phyloP scores from a whole-genome alignment of 345 rosid genomes.

The Sisymbrium irio region DNA sequence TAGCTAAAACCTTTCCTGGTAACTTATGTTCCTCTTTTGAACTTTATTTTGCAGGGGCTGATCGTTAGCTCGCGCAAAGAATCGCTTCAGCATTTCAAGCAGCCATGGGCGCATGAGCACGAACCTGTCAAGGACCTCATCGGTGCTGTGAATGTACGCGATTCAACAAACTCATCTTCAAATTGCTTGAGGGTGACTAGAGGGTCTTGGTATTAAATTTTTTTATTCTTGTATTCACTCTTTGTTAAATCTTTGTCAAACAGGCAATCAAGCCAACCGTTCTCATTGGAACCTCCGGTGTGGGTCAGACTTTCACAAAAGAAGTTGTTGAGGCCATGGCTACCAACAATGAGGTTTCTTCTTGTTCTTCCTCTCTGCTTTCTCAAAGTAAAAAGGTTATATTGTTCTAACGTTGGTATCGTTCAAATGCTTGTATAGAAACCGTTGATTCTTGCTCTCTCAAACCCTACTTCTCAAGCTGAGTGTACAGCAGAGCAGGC shows the following conservation, averaged over 20 bases:
- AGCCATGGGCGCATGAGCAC: conserved; percentile 94
- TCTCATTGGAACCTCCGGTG: conserved; percentile 93
- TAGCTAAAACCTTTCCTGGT: no score
- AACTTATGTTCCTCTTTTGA: no score
- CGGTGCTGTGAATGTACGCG: conserved; percentile 68
- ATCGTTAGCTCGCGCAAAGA: conserved; percentile 75
- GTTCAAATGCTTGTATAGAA: conserved; percentile 43
- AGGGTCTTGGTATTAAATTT: not conserved
- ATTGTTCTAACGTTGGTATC: not conserved
- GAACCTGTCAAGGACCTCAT: conserved; percentile 65
- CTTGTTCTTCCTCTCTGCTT: not conserved
- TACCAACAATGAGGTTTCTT: conserved; percentile 66
- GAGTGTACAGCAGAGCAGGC: conserved; percentile 99
- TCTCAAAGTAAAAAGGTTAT: not conserved
- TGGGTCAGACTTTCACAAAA: conserved; percentile 85
- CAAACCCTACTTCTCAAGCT: conserved; percentile 95
- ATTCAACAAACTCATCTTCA: not conserved
- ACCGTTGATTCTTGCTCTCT: conserved; percentile 90
- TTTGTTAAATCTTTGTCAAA: conserved; percentile 15
- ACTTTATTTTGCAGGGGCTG: conserved; percentile 56
- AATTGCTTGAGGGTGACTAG: not conserved
- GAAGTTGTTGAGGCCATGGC: conserved; percentile 93
- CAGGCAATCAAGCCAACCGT: conserved; percentile 93
- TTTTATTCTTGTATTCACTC: not conserved
- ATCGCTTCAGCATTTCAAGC: conserved; percentile 91